phyloP scores from a whole-genome alignment of 2,329 filamentous ascomycete species.

The Aspergillus sp. region DNA sequence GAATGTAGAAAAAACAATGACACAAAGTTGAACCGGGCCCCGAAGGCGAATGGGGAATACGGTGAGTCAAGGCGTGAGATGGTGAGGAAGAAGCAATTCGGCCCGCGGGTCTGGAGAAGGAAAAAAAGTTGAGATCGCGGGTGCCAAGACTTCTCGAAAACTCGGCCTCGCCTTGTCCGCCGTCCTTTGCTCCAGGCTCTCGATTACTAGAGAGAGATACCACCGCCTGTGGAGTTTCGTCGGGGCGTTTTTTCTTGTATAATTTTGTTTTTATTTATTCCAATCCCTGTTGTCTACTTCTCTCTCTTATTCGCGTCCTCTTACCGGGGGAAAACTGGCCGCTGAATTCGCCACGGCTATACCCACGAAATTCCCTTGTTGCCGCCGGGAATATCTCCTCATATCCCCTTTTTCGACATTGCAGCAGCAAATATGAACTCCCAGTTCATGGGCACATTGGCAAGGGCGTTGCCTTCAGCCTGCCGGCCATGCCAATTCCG shows the following conservation, averaged over 20 bases:
- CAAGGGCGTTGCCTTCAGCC: constrained; percentile 27
- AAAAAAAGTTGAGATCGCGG: constrained; percentile 29
- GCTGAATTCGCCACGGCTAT: no score
- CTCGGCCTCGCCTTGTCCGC: constrained; percentile 25
- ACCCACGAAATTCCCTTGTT: no score
- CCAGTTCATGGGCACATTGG: constrained; percentile 25
- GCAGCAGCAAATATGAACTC: constrained; percentile 24
- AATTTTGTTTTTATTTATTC: no score
- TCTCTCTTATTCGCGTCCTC: no score
- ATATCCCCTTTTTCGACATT: constrained; percentile 2
- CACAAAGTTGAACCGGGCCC: constrained; percentile 12
- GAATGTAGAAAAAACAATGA: constrained; percentile 3
- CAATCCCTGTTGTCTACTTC: neutral
- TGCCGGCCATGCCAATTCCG: constrained; percentile 22
- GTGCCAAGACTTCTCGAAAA: constrained; percentile 34
- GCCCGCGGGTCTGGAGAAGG: constrained; percentile 21
- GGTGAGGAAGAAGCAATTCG: constrained; percentile 20
- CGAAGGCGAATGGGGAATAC: constrained; percentile 2
- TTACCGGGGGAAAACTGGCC: no score
- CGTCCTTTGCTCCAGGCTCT: constrained; percentile 13
- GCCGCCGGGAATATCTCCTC: no score
- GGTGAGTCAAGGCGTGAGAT: constrained; percentile 13
- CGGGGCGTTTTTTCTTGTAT: no score
- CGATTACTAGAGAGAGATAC: neutral
- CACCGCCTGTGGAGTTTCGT: no score